Percentiles rank a stretch among this genome's conserved stretches.
Conservation (phyloP, 2,329 filamentous ascomycete genomes). For the Coniochaeta sp. region DNA sequence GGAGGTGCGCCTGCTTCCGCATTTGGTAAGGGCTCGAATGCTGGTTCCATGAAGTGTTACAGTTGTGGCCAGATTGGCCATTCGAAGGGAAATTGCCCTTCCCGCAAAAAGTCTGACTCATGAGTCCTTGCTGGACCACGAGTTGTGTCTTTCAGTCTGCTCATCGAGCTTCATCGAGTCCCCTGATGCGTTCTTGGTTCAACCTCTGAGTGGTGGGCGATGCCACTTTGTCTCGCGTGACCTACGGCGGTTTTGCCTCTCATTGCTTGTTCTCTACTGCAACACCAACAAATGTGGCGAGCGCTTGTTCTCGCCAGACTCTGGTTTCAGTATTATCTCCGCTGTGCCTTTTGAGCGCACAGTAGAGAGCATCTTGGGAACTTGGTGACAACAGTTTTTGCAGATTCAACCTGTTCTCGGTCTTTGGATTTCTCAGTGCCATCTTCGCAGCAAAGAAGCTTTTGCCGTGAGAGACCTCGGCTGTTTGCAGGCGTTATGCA, state of each 20-base stretch:
- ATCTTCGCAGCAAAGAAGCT: too few relatives aligned
- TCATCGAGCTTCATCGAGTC: neutral
- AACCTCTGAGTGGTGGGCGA: neutral
- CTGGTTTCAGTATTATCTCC: neutral
- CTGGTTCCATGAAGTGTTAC: conserved; percentile 41
- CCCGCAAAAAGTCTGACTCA: neutral
- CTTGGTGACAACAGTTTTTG: too few relatives aligned
- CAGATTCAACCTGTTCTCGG: too few relatives aligned
- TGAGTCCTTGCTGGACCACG: neutral
- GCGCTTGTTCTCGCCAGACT: neutral
- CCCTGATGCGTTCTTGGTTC: neutral
- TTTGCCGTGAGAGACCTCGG: too few relatives aligned
- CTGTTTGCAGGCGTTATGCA: too few relatives aligned
- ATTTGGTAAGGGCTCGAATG: conserved; percentile 13
- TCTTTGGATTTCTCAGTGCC: too few relatives aligned
- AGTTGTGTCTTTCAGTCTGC: neutral
- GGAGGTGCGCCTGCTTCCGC: conserved; percentile 21
- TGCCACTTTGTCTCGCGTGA: neutral
- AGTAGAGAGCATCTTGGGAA: too few relatives aligned
- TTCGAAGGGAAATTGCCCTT: conserved; percentile 46
- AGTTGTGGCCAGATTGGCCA: conserved; percentile 57
- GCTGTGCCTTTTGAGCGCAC: neutral
- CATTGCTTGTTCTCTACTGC: neutral
- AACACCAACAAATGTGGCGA: neutral
- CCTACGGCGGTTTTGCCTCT: neutral